Percentiles rank a stretch among this genome's conserved stretches.
These are phyloP conservation scores for Vitis hybrid DNA, from an alignment of 177 flowering plant genomes.

Conservation along the genomic window DNA sequence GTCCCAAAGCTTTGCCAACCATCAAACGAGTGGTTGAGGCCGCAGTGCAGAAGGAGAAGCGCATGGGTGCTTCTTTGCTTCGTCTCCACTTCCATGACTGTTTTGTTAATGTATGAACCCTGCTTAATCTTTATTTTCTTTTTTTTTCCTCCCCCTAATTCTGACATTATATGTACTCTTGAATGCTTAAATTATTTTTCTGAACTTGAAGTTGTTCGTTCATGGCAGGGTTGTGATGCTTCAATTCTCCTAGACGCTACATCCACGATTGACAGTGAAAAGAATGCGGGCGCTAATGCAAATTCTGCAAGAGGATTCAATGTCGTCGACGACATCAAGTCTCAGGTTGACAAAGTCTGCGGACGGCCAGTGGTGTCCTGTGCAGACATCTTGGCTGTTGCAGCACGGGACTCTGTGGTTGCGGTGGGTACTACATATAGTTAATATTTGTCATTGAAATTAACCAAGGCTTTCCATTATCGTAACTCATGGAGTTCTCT, in stretches of 20 bases:
- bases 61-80: slow-evolving; percentile 46
- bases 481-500: too few species aligned
- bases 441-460: not conserved
- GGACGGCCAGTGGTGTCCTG: slow-evolving; percentile 28
- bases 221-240: slow-evolving; percentile 36
- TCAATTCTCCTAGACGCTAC: slow-evolving; percentile 24
- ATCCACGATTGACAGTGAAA: slow-evolving; percentile 22
- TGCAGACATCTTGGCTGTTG: slow-evolving; percentile 37
- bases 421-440: slow-evolving; percentile 22
- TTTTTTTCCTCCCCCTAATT: not conserved
- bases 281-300: slow-evolving; percentile 25
- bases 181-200: not conserved
- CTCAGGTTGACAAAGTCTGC: slow-evolving; percentile 25
- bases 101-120: slow-evolving; percentile 41
- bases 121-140: not conserved
- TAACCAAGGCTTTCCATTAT: too few species aligned
- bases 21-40: slow-evolving; percentile 30
- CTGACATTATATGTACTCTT: not conserved
- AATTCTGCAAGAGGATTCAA: slow-evolving; percentile 30
- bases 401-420: slow-evolving; percentile 48
- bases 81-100: slow-evolving; percentile 68
- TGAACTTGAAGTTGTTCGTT: not conserved
- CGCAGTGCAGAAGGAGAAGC: slow-evolving; percentile 32
- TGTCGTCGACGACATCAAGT: slow-evolving; percentile 26
- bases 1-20: slow-evolving; percentile 46